phyloP scores from a whole-genome alignment of 495 filamentous ascomycete species.

The Schizothecium vesticola region DNA sequence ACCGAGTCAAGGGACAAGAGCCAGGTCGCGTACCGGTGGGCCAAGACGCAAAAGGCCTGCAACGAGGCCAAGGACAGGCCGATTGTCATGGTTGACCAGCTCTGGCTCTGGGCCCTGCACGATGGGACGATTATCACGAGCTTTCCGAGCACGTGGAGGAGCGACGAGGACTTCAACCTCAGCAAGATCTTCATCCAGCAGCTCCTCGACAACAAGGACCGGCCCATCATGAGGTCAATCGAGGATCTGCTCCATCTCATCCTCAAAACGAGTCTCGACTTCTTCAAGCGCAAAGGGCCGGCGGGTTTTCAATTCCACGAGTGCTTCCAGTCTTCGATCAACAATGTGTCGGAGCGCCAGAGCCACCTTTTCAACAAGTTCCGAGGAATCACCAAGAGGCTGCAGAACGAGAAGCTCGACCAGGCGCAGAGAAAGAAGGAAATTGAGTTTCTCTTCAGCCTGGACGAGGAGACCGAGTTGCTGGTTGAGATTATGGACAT shows the following conservation, averaged over 20 bases:
- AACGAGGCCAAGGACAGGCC: slow-evolving; percentile 11
- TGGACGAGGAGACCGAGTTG: slow-evolving; percentile 15
- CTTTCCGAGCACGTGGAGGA: slow-evolving; percentile 13
- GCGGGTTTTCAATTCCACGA: slow-evolving; percentile 14
- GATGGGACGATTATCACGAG: slow-evolving; percentile 17
- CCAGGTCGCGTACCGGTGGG: slow-evolving; percentile 18
- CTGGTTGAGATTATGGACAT: slow-evolving; percentile 21
- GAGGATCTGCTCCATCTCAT: slow-evolving; percentile 16
- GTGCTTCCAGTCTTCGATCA: slow-evolving; percentile 22
- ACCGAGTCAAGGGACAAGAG: slow-evolving; percentile 18
- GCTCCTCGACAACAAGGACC: slow-evolving; percentile 16
- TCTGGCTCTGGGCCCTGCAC: slow-evolving; percentile 18
- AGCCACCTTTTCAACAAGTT: slow-evolving; percentile 12
- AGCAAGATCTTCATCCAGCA: slow-evolving; percentile 5
- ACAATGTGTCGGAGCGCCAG: slow-evolving; percentile 15
- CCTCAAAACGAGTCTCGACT: slow-evolving; percentile 18
- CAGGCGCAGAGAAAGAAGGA: slow-evolving; percentile 10
- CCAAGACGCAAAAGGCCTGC: slow-evolving; percentile 3
- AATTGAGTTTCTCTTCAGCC: slow-evolving; percentile 15
- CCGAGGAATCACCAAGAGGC: slow-evolving; percentile 8
- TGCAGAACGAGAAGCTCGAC: slow-evolving; percentile 13
- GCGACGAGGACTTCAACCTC: slow-evolving; percentile 16
- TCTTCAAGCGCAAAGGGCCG: slow-evolving; percentile 17
- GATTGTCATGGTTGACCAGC: slow-evolving; percentile 22
- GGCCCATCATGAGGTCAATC: slow-evolving; percentile 12